Base-by-base conservation (phyloP, 202 grass and related monocot species). In the Setaria italica region DNA sequence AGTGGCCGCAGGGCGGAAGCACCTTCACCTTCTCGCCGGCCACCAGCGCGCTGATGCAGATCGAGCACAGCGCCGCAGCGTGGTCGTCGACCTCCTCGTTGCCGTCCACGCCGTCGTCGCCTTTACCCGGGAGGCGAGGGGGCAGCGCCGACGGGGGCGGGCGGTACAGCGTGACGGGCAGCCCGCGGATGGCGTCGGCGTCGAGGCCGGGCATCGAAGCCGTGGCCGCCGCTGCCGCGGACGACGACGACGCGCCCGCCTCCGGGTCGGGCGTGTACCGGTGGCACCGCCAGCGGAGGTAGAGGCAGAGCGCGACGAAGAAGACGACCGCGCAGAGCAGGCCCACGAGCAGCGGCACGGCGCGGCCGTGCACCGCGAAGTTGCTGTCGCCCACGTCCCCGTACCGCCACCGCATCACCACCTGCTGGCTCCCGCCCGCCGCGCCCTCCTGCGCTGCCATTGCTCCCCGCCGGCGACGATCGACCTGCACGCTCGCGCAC, bases 11-110 rank as follows among this genome's bases (percentile, higher is more conserved):
- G 5, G 80, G 86, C 14, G 91, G 91, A 62, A 98, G 84, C 55
- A 74, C 84, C 91, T 92, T 98, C 41, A 95, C 91, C 91, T 95
- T 95, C 78, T 95, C 91, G 16, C 93, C 93, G 48, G 68, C 78
- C 15, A 57, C 83, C 72, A 98, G 84, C 55, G 56, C 70, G 39
- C 81, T 83, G 58, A 98, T 89, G 80, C 95, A 98, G 55, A 98
- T 98, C 4, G 89, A 90, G 59, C 95, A 98, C 82, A 89, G 70
- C 33, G 55, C 80, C 21, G 85, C 86, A 25, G 60, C 79, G 6
- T 76, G 82, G 21, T 85, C 80, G 5, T 66, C 89, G 48, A 25
- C 64, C 2, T 37, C 72, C 1, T 30, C 70, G 1, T 13, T 66
- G 2, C 0, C 62, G 9, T 15, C 11, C 33, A 1, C 62, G 47